These are phyloP conservation scores for Phaeomoniella chlamydospora DNA, from an alignment of 2,329 filamentous ascomycete species.

Conservation along the genomic window DNA sequence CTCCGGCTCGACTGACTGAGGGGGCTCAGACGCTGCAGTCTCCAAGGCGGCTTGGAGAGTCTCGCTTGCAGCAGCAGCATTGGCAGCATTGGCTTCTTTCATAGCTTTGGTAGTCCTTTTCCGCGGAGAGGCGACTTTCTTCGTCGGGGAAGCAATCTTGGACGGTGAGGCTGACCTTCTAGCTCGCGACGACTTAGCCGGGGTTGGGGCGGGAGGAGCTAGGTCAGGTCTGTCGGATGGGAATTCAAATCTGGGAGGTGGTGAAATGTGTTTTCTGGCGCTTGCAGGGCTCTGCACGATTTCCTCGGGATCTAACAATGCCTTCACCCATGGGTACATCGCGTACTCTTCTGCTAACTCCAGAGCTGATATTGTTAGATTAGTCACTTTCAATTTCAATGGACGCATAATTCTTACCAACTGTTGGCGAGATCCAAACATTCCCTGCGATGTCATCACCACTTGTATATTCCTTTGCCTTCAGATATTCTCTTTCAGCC, in stretches of 20 bases:
- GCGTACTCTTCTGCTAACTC: conserved; percentile 74
- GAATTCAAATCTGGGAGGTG: conserved; percentile 66
- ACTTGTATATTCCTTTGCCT: conserved; percentile 60
- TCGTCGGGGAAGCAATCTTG: conserved; percentile 18
- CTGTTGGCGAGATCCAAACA: conserved; percentile 78
- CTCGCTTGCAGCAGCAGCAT: conserved; percentile 31
- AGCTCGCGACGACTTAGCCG: conserved; percentile 23
- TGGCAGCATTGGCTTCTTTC: conserved; percentile 33
- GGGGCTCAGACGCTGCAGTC: conserved; percentile 17
- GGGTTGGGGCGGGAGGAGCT: conserved; percentile 14
- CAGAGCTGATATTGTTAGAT: conserved; percentile 44
- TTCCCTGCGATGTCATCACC: conserved; percentile 90
- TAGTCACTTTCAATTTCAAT: conserved; percentile 1
- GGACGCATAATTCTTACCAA: conserved; percentile 31
- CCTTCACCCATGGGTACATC: conserved; percentile 75
- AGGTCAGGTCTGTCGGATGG: conserved; percentile 25
- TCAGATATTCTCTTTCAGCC: conserved; percentile 58
- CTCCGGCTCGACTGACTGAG: background rate
- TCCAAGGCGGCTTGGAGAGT: conserved; percentile 33
- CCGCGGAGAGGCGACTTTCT: conserved; percentile 32
- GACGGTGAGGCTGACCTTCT: conserved; percentile 46
- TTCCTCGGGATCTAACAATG: conserved; percentile 77
- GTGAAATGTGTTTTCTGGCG: conserved; percentile 59
- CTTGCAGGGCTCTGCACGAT: conserved; percentile 55
- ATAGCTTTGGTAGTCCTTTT: conserved; percentile 34